Base-by-base conservation (phyloP, 2,329 filamentous ascomycete species). In the Cercospora sp. region DNA sequence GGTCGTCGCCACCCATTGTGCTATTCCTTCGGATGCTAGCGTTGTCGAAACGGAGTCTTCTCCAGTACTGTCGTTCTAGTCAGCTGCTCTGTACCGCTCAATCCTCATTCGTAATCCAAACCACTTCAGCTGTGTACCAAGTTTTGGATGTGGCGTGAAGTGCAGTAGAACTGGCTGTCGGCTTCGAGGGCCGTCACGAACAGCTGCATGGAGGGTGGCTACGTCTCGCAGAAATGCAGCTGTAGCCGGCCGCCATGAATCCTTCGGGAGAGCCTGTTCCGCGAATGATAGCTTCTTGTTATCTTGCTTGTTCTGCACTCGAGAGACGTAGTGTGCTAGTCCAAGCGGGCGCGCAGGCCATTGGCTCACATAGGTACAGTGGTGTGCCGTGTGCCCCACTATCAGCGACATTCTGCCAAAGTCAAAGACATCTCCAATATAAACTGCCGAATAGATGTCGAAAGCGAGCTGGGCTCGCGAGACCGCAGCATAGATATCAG, bases 1-100 rank as follows among this genome's bases (percentile, higher is more conserved):
- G 18, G 33, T 39, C 59, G n/a, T 39, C 39, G 18, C 26, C 33
- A 30, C 42, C 64, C 67, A 67, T 69, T 10, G 45, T 62, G 26
- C 10, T 30, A 12, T 39, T 51, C 39, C 20, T 39, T 62, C 5
- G 23, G 12, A 18, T 51, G 23, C 23, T 28, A 45, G 36, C 20
- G 60, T 48, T 28, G 8, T 31, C 13, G n/a, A 18, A n/a, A 62
- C 26, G 9, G 33, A 61, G 33, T 18, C 20, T 39, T n/a, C 59
- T 18, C 28, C 59, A 61, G 30, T 48, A 16, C 48, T 53, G 20
- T 26, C 2, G 20, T 26, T 53, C 23, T 28, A 26, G 12, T 3
- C 23, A 28, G 12, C 16, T 16, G 23, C 12, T 30, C 48, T 53
- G 48, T 26, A 28, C 12, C 48, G 3, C 6, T 28, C 12, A 30